Percentiles rank a stretch among this genome's conserved stretches.
Conservation (phyloP, 164 flowering plant genomes). For the Magnolia sinica region DNA sequence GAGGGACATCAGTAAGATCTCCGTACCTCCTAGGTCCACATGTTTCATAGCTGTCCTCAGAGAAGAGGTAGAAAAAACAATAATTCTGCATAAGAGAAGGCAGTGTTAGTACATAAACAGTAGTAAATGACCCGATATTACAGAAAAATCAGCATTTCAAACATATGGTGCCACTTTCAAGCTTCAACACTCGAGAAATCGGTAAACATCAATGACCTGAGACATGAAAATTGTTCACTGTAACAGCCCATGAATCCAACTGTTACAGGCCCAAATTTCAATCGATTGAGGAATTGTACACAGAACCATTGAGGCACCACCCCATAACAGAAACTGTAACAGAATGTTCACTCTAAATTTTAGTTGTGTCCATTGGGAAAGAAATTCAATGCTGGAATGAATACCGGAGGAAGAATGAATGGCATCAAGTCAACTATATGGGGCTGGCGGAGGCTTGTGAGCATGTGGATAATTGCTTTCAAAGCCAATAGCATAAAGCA, state of each 20-base stretch:
- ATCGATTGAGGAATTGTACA: too few relatives aligned
- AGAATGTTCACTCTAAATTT: too few relatives aligned
- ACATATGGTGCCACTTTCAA: neutral
- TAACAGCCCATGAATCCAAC: too few relatives aligned
- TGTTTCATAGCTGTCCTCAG: conserved; percentile 68
- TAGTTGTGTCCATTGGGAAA: neutral
- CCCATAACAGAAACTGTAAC: too few relatives aligned
- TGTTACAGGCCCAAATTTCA: too few relatives aligned
- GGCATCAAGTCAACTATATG: neutral
- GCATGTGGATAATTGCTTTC: neutral
- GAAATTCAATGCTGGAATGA: neutral
- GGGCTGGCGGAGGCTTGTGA: neutral
- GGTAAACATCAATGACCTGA: neutral
- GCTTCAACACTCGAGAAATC: neutral
- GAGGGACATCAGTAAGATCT: conserved; percentile 58
- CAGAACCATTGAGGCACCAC: too few relatives aligned
- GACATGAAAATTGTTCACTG: neutral
- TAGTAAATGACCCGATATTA: neutral
- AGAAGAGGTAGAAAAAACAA: conserved; percentile 67
- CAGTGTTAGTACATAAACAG: conserved; percentile 14
- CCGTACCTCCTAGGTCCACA: conserved; percentile 72
- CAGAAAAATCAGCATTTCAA: neutral
- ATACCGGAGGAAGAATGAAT: neutral
- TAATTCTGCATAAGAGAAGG: conserved; percentile 47
- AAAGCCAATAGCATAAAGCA: neutral